Evolutionary conservation across 2,329 filamentous ascomycete species (phyloP).

Genomic region (Xylariaceae sp.): DNA sequence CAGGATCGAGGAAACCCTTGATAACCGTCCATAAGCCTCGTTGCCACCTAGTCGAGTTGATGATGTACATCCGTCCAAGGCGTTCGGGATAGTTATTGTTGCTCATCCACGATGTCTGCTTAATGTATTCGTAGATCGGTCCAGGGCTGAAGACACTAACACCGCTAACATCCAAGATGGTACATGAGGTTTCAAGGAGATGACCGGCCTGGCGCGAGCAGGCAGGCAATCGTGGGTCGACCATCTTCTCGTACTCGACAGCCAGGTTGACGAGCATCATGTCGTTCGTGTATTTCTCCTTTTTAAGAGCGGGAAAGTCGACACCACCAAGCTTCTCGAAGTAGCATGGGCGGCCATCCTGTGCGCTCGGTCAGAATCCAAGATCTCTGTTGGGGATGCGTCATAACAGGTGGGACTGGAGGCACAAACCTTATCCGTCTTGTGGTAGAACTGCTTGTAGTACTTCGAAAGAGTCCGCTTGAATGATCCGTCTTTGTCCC

Average conservation of each 20-base stretch:
- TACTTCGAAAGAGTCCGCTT: slow-evolving; percentile 77
- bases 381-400: not conserved
- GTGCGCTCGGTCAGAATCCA: slow-evolving; percentile 8
- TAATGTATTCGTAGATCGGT: slow-evolving; percentile 84
- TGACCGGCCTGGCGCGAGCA: slow-evolving; percentile 88
- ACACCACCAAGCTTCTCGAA: slow-evolving; percentile 95
- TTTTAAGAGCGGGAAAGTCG: slow-evolving; percentile 83
- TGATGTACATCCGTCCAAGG: slow-evolving; percentile 90
- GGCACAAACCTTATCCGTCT: slow-evolving; percentile 70
- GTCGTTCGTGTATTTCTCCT: slow-evolving; percentile 77
- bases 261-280: slow-evolving; percentile 97
- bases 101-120: slow-evolving; percentile 78
- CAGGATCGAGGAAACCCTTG: slow-evolving; percentile 93
- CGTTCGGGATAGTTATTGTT: slow-evolving; percentile 99
- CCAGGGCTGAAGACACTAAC: slow-evolving; percentile 77
- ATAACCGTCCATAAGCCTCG: slow-evolving; percentile 86
- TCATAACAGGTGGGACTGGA: not conserved
- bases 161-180: slow-evolving; percentile 96
- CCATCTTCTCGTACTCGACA: slow-evolving; percentile 94
- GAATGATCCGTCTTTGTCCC: slow-evolving; percentile 62
- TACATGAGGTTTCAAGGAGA: slow-evolving; percentile 96
- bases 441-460: slow-evolving; percentile 99
- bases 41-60: slow-evolving; percentile 58
- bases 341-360: slow-evolving; percentile 96
- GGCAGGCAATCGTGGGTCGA: slow-evolving; percentile 87